These are phyloP conservation scores for Phytophthora vignae DNA, from an alignment of 352 stramenopile genomes.

Conservation along the genomic window DNA sequence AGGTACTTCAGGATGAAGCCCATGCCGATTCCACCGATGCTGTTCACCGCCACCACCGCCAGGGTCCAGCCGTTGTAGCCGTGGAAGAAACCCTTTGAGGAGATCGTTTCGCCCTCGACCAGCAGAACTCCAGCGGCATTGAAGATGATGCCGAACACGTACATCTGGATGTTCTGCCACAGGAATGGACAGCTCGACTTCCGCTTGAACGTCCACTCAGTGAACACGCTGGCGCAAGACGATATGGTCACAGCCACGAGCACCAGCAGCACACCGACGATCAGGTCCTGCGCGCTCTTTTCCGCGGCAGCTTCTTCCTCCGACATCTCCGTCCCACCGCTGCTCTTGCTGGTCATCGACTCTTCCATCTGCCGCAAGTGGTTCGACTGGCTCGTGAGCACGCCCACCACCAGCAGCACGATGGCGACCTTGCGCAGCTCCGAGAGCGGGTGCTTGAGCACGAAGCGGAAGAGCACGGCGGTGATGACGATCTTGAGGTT, in stretches of 20 bases:
- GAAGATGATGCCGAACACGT: conserved; percentile 85
- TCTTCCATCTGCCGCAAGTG: conserved; percentile 55
- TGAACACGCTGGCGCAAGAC: conserved; percentile 86
- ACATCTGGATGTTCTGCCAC: conserved; percentile 88
- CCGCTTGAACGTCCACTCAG: conserved; percentile 88
- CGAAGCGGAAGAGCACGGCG: conserved; percentile 83
- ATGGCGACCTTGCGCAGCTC: conserved; percentile 84
- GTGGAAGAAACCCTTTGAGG: conserved; percentile 69
- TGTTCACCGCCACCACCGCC: conserved; percentile 80
- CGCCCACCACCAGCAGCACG: conserved; percentile 74
- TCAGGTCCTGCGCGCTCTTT: conserved; percentile 38
- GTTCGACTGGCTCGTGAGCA: conserved; percentile 84
- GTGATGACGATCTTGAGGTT: conserved; percentile 91
- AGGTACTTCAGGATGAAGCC: conserved; percentile 88
- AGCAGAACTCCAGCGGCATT: conserved; percentile 70
- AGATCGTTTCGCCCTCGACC: conserved; percentile 56
- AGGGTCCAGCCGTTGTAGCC: conserved; percentile 87
- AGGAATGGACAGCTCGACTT: conserved; percentile 77
- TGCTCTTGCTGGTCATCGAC: conserved; percentile 20
- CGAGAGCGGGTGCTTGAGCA: conserved; percentile 76
- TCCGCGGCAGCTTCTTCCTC: conserved; percentile 30
- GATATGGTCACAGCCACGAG: conserved; percentile 80
- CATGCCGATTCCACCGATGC: conserved; percentile 76
- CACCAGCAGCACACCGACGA: conserved; percentile 70
- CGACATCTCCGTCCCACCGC: conserved; percentile 16